Percentiles rank a stretch among this genome's conserved stretches.
Conservation (phyloP, 164 flowering plant genomes). For the Saururus chinensis region DNA sequence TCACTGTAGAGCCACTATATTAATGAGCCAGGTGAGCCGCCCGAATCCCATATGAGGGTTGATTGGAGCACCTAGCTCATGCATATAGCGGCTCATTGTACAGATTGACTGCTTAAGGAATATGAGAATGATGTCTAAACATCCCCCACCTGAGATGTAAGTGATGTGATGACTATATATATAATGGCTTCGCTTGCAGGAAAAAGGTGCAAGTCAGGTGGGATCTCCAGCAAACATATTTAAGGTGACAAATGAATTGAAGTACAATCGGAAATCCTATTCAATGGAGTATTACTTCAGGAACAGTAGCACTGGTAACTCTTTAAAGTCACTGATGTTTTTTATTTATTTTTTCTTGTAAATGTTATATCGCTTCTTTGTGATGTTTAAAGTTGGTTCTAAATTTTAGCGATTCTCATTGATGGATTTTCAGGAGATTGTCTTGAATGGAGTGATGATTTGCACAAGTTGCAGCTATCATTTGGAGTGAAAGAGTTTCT, state of each 20-base stretch:
- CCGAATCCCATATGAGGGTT: no score
- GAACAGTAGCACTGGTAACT: constrained; percentile 38
- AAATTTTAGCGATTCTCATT: constrained; percentile 2
- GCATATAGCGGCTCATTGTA: no score
- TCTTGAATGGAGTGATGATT: constrained; percentile 42
- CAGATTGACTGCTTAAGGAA: no score
- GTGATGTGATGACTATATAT: no score
- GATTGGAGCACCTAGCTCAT: no score
- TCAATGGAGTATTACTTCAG: constrained; percentile 80
- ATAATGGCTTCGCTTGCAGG: constrained; percentile 29
- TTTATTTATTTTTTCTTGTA: background rate
- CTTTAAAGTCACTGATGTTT: background rate
- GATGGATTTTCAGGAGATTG: constrained; percentile 37
- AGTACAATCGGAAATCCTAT: constrained; percentile 58
- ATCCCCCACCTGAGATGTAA: no score
- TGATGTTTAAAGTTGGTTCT: background rate
- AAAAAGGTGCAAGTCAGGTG: constrained; percentile 60
- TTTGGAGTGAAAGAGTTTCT: constrained; percentile 89
- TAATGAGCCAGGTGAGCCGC: no score
- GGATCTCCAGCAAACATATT: constrained; percentile 38
- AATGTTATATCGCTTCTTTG: background rate
- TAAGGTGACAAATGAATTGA: constrained; percentile 59
- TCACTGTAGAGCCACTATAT: no score
- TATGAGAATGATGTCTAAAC: no score
- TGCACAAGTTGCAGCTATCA: constrained; percentile 76